These are phyloP conservation scores for Rutidosis leptorrhynchoides DNA, from an alignment of 129 eudicot genomes.

Conservation along the genomic window DNA sequence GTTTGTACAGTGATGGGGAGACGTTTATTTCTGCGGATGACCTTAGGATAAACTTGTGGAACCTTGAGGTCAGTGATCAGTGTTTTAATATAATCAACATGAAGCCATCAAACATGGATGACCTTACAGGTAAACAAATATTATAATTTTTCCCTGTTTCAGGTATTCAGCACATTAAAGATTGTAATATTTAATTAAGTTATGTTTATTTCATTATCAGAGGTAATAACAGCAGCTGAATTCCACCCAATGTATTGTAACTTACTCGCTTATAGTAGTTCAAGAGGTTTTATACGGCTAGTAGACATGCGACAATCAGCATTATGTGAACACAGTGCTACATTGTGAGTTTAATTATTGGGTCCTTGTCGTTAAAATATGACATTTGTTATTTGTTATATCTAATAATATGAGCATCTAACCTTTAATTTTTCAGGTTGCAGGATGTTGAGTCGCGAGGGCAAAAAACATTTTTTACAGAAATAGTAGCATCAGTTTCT, in stretches of 20 bases:
- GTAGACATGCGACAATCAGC: conserved; percentile 94
- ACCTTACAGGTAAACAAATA: conserved; percentile 62
- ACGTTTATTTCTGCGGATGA: conserved; percentile 87
- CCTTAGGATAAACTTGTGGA: conserved; percentile 86
- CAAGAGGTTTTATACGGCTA: conserved; percentile 80
- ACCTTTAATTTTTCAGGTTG: conserved; percentile 52
- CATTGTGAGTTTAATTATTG: conserved; percentile 55
- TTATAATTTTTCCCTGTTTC: conserved; percentile 8
- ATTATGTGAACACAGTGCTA: conserved; percentile 68
- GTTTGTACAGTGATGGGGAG: conserved; percentile 82
- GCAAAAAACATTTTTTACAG: conserved; percentile 73
- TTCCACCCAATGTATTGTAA: conserved; percentile 85
- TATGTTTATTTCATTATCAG: conserved; percentile 32
- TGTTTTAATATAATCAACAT: conserved; percentile 82
- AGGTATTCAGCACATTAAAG: conserved; percentile 12
- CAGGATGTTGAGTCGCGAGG: conserved; percentile 53
- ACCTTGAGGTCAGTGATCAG: conserved; percentile 76
- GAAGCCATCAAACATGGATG: conserved; percentile 93
- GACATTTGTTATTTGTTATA: background rate
- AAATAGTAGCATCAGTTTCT: conserved; percentile 72
- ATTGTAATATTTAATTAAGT: background rate
- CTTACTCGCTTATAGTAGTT: conserved; percentile 78
- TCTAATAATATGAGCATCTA: background rate
- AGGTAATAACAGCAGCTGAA: conserved; percentile 93
- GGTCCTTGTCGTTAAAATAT: background rate